phyloP scores from a whole-genome alignment of 495 filamentous ascomycete species.

The Lepraria neglecta region DNA sequence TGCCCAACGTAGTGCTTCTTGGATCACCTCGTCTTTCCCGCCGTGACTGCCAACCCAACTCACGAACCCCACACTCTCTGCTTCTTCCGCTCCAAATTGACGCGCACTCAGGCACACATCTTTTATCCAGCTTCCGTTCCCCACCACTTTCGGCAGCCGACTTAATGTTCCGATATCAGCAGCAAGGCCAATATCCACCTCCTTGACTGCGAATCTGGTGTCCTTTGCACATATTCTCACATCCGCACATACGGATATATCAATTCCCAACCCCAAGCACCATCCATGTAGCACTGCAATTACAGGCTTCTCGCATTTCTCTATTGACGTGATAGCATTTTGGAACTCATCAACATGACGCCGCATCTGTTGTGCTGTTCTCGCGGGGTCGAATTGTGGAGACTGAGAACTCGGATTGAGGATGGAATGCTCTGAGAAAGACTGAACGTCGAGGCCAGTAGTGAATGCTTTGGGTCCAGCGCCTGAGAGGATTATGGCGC shows the following conservation, averaged over 20 bases:
- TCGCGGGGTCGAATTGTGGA: slow-evolving; percentile 50
- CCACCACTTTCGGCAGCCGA: slow-evolving; percentile 79
- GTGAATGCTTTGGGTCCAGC: slow-evolving; percentile 82
- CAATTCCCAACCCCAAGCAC: slow-evolving; percentile 75
- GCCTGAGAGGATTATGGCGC: slow-evolving; percentile 74
- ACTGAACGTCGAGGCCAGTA: slow-evolving; percentile 63
- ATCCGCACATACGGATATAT: slow-evolving; percentile 71
- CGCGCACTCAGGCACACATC: slow-evolving; percentile 78
- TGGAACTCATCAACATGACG: slow-evolving; percentile 73
- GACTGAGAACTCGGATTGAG: slow-evolving; percentile 20
- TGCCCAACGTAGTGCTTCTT: slow-evolving; percentile 60
- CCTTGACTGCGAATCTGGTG: slow-evolving; percentile 73
- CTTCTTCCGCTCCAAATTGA: slow-evolving; percentile 72
- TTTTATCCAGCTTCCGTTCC: slow-evolving; percentile 75
- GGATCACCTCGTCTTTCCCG: slow-evolving; percentile 54
- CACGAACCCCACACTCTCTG: slow-evolving; percentile 75
- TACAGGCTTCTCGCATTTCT: slow-evolving; percentile 89
- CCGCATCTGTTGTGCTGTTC: slow-evolving; percentile 57
- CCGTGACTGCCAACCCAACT: slow-evolving; percentile 57
- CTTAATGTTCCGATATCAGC: slow-evolving; percentile 87
- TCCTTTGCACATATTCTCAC: slow-evolving; percentile 64
- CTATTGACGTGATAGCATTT: slow-evolving; percentile 64
- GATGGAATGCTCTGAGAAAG: slow-evolving; percentile 36
- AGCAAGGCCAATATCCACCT: slow-evolving; percentile 91
- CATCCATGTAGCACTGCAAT: slow-evolving; percentile 79